Conservation (phyloP, 2,329 filamentous ascomycete species). For the Aspergillus quadrilineatus region DNA sequence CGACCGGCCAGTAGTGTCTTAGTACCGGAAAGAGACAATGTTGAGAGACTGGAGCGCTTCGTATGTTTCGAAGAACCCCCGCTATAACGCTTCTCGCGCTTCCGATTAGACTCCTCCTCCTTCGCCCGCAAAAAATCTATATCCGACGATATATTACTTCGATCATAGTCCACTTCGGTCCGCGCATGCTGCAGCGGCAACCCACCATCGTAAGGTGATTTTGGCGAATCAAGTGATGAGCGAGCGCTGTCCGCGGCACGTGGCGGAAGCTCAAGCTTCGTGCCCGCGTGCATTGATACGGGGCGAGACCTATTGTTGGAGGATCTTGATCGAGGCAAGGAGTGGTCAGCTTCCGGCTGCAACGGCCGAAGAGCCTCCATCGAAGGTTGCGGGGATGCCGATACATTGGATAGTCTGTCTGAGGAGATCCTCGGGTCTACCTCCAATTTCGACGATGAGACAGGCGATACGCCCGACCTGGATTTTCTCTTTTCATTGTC, state of each 20-base stretch:
- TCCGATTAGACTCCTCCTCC: constrained; percentile 63
- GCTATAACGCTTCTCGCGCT: constrained; percentile 55
- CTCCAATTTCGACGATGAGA: constrained; percentile 40
- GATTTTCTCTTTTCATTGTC: constrained; percentile 26
- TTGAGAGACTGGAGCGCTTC: constrained; percentile 72
- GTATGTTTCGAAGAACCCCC: constrained; percentile 60
- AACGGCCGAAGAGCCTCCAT: constrained; percentile 69
- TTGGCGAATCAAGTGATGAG: constrained; percentile 36
- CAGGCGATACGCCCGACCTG: constrained; percentile 33
- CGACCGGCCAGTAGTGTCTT: constrained; percentile 83
- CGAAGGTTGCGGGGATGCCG: constrained; percentile 64
- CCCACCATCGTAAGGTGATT: constrained; percentile 37
- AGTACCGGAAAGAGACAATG: constrained; percentile 67
- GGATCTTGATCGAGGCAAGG: constrained; percentile 60
- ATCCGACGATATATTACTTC: constrained; percentile 69
- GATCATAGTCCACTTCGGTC: constrained; percentile 36
- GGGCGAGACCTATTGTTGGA: constrained; percentile 69
- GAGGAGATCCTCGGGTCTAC: constrained; percentile 52
- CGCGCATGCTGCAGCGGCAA: constrained; percentile 35
- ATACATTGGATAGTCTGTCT: constrained; percentile 54
- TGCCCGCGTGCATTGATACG: constrained; percentile 78
- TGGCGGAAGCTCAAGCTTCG: constrained; percentile 72
- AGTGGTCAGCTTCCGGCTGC: constrained; percentile 60
- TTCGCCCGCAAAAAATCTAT: constrained; percentile 78
- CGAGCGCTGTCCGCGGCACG: constrained; percentile 69